These are phyloP conservation scores for Ophiostoma perfectum DNA, from an alignment of 2,329 filamentous ascomycete species.

Conservation along the genomic window DNA sequence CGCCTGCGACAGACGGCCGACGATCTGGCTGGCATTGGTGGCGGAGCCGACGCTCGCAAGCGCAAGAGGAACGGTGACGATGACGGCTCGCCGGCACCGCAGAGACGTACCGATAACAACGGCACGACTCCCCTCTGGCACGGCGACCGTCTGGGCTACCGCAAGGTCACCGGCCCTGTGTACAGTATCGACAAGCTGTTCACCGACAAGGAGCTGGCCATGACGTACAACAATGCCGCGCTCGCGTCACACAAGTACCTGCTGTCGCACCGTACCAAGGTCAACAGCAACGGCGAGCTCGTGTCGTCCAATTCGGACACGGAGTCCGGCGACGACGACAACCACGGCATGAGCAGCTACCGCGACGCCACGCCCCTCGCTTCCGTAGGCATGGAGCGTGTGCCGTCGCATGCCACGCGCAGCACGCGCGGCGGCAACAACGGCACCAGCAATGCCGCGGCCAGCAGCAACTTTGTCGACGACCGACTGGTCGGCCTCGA, in stretches of 20 bases:
- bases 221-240: conserved; percentile 60
- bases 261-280: conserved; percentile 50
- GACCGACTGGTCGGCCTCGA: conserved; percentile 56
- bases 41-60: conserved; percentile 47
- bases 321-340: conserved; percentile 48
- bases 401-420: conserved; percentile 58
- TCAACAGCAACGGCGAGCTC: conserved; percentile 45
- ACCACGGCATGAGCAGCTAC: conserved; percentile 38
- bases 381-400: conserved; percentile 55
- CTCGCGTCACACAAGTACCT: conserved; percentile 58
- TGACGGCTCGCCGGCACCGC: conserved; percentile 57
- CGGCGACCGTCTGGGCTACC: conserved; percentile 51
- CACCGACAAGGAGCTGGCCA: conserved; percentile 62
- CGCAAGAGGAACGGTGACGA: conserved; percentile 53
- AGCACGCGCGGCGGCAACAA: conserved; percentile 54
- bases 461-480: conserved; percentile 48
- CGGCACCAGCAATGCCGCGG: conserved; percentile 34
- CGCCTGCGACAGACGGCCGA: conserved; percentile 57
- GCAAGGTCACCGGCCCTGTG: conserved; percentile 53
- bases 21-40: conserved; percentile 48
- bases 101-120: conserved; percentile 51
- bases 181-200: conserved; percentile 67
- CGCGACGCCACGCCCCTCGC: conserved; percentile 33
- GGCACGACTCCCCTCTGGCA: conserved; percentile 59
- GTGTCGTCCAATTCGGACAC: conserved; percentile 49